phyloP scores from a whole-genome alignment of 352 stramenopile genomes.

The Pythium folliculosum region DNA sequence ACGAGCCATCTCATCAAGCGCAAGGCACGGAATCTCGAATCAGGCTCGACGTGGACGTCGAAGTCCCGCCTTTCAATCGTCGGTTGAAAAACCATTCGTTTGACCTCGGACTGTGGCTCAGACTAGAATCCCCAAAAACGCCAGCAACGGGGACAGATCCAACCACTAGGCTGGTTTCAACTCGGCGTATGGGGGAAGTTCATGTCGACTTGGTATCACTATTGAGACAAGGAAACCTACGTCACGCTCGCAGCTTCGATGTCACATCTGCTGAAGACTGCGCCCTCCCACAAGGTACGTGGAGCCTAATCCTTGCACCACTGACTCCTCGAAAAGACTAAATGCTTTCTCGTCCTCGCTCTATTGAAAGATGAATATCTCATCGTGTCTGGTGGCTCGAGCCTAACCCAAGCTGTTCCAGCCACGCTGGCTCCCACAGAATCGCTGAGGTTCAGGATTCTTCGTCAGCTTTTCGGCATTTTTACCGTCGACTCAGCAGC shows the following conservation, averaged over 20 bases:
- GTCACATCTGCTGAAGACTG: neutral
- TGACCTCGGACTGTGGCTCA: conserved; percentile 8
- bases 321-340: too few species aligned
- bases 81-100: neutral
- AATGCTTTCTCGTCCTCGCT: neutral
- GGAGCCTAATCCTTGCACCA: neutral
- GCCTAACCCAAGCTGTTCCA: conserved; percentile 2
- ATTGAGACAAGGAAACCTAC: neutral
- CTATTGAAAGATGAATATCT: conserved; percentile 11
- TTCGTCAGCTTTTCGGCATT: conserved; percentile 12
- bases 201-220: conserved; percentile 3
- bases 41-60: conserved; percentile 5
- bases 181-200: conserved; percentile 7
- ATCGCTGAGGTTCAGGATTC: neutral
- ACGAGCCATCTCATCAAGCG: neutral
- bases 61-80: neutral
- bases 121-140: neutral
- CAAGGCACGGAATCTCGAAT: neutral
- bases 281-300: neutral
- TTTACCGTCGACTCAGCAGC: neutral
- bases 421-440: neutral
- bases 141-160: neutral
- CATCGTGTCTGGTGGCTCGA: conserved; percentile 21
- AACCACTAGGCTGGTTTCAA: neutral
- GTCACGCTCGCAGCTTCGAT: neutral